A percentile compares a stretch with the other conserved stretches of the same genome.
phyloP scores from a whole-genome alignment of 768 basidiomycete species.

The Termitomyces eurrhizus region DNA sequence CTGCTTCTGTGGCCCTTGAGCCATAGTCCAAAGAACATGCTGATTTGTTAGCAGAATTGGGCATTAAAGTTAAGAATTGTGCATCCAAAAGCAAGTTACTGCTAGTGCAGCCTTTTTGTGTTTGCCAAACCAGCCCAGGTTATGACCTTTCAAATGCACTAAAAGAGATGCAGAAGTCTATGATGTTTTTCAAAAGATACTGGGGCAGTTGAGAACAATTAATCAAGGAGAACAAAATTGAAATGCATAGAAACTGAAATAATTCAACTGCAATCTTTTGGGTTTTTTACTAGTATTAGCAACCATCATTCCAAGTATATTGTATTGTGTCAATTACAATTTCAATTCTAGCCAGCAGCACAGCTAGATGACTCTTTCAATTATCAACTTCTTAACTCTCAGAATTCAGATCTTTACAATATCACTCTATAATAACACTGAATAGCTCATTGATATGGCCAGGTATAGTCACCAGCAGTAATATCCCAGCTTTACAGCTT shows the following conservation, averaged over 20 bases:
- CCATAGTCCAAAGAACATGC: slow-evolving; percentile 16
- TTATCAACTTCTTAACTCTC: slow-evolving; percentile 33
- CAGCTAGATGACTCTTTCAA: slow-evolving; percentile 22
- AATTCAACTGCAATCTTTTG: slow-evolving; percentile 16
- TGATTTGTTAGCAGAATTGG: slow-evolving; percentile 24
- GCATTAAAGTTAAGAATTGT: slow-evolving; percentile 57
- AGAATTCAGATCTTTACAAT: slow-evolving; percentile 42
- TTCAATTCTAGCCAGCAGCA: slow-evolving; percentile 8
- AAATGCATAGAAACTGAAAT: slow-evolving; percentile 32
- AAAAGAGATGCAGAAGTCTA: slow-evolving; percentile 24
- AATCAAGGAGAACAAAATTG: slow-evolving; percentile 23
- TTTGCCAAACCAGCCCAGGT: slow-evolving; percentile 44
- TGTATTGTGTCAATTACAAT: not conserved
- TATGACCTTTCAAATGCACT: slow-evolving; percentile 26
- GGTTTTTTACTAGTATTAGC: slow-evolving; percentile 22
- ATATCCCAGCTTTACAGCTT: slow-evolving; percentile 32
- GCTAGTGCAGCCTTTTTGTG: slow-evolving; percentile 48
- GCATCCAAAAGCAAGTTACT: slow-evolving; percentile 66
- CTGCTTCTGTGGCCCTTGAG: slow-evolving; percentile 22
- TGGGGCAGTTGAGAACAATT: not conserved
- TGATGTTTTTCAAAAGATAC: slow-evolving; percentile 9
- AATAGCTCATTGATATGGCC: slow-evolving; percentile 48
- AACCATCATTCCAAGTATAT: slow-evolving; percentile 3
- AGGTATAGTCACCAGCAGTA: slow-evolving; percentile 24
- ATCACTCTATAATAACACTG: slow-evolving; percentile 50